phyloP scores from a whole-genome alignment of 345 rosid genomes.

The Fremontodendron californicum region DNA sequence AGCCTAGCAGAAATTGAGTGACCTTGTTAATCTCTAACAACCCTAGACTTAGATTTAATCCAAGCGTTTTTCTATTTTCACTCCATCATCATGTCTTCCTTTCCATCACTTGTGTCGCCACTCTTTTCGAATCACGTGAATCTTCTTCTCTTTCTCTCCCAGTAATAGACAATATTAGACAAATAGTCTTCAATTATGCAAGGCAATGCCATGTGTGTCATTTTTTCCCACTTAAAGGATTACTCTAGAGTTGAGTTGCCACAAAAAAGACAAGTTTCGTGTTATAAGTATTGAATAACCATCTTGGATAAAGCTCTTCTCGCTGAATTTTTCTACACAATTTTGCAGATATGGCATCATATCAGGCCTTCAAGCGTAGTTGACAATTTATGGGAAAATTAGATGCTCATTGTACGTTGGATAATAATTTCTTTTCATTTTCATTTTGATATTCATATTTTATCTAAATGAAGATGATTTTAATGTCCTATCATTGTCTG shows the following conservation, averaged over 20 bases:
- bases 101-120: neutral
- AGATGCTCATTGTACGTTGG: neutral
- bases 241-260: neutral
- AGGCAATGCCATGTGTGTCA: neutral
- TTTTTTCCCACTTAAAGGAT: neutral
- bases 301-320: neutral
- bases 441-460: neutral
- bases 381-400: neutral
- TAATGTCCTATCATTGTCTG: neutral
- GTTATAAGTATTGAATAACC: neutral
- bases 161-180: neutral
- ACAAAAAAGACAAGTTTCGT: neutral
- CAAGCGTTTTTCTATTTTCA: neutral
- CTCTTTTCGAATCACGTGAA: neutral
- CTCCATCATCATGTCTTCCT: neutral
- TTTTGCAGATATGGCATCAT: neutral
- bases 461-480: neutral
- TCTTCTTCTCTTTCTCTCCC: neutral
- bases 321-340: neutral
- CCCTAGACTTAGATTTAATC: neutral
- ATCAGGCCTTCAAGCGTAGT: neutral
- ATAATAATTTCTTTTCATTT: neutral
- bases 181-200: neutral
- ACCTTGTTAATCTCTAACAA: slow-evolving; percentile 29
- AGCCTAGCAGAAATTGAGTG: slow-evolving; percentile 17